Percentiles rank a stretch among this genome's conserved stretches.
Evolutionary conservation across 306 rosid species (phyloP).

Genomic region (Luffa aegyptiaca): DNA sequence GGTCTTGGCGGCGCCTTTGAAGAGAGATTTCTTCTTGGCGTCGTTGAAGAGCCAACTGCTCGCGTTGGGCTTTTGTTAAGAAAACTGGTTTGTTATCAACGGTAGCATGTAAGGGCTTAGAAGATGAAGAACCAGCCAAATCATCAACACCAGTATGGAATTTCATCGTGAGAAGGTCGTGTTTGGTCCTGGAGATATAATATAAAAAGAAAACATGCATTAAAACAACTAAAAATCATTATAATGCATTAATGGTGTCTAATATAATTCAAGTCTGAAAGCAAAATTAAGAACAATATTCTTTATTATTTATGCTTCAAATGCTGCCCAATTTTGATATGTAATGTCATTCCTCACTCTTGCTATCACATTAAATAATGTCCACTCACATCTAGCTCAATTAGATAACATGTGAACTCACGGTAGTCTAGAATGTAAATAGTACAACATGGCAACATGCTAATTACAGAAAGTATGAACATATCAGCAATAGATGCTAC

Average conservation of each 20-base stretch:
- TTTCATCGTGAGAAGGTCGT: neutral
- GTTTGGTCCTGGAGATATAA: neutral
- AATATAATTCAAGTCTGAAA: neutral
- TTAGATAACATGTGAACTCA: too few species aligned
- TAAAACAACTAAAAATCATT: neutral
- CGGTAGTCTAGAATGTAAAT: too few species aligned
- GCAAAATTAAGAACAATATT: neutral
- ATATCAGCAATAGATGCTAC: neutral
- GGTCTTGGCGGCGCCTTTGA: slow-evolving; percentile 40
- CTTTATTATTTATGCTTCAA: neutral
- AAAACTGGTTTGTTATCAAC: slow-evolving; percentile 38
- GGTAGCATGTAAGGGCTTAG: neutral
- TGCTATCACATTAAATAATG: neutral
- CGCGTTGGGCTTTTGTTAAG: slow-evolving; percentile 71
- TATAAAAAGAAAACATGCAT: neutral
- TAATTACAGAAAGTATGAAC: neutral
- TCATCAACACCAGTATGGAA: neutral
- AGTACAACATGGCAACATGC: neutral
- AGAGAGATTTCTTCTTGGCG: slow-evolving; percentile 52
- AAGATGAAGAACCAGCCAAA: neutral
- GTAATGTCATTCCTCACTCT: neutral
- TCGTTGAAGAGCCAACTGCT: slow-evolving; percentile 62
- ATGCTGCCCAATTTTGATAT: neutral
- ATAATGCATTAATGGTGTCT: neutral
- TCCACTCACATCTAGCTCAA: neutral